Conservation (phyloP, 2,329 filamentous ascomycete genomes). For the Teratosphaeria zuluensis region DNA sequence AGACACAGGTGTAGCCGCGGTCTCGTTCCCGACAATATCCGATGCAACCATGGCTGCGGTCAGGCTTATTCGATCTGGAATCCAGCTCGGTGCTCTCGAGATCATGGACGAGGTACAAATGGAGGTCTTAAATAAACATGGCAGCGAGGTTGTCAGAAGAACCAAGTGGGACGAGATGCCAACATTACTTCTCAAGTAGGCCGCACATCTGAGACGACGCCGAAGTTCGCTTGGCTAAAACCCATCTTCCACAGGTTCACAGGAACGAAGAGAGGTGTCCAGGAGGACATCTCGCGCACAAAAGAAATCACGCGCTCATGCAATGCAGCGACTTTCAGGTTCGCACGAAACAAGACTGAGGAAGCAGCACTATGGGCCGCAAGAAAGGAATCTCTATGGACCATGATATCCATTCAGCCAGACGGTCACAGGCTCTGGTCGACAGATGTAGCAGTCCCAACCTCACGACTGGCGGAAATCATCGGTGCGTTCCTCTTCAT, state of each 20-base stretch:
- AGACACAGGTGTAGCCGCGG: conserved; percentile 67
- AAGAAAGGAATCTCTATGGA: conserved; percentile 52
- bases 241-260: conserved; percentile 41
- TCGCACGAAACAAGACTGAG: conserved; percentile 42
- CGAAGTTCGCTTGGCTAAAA: background rate
- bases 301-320: conserved; percentile 49
- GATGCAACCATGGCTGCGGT: conserved; percentile 67
- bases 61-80: conserved; percentile 62
- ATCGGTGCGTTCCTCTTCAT: conserved; percentile 34
- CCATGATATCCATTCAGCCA: conserved; percentile 47
- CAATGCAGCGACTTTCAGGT: conserved; percentile 45
- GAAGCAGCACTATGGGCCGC: conserved; percentile 51
- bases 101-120: conserved; percentile 87
- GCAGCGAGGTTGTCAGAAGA: conserved; percentile 30
- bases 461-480: conserved; percentile 53
- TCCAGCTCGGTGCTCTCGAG: conserved; percentile 70
- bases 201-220: too few relatives aligned
- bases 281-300: conserved; percentile 64
- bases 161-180: conserved; percentile 68
- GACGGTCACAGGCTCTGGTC: conserved; percentile 51
- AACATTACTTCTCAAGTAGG: conserved; percentile 66
- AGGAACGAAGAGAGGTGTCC: conserved; percentile 65
- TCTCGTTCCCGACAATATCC: conserved; percentile 67
- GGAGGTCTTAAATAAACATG: conserved; percentile 67
- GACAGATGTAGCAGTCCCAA: conserved; percentile 51